Base-by-base conservation (phyloP, 768 basidiomycete genomes). In the Termitomyces titanicus region DNA sequence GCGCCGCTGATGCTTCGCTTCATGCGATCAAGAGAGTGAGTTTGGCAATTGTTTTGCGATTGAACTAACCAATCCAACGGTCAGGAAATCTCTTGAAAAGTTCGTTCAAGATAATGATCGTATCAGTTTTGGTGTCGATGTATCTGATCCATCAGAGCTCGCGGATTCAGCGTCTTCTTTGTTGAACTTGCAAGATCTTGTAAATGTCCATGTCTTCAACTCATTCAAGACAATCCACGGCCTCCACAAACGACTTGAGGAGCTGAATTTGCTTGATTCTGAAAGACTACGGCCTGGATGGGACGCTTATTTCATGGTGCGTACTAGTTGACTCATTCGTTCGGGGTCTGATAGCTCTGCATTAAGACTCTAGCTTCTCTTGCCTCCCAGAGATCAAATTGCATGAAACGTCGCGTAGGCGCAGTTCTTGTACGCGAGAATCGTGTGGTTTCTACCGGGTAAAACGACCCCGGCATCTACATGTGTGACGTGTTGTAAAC, bases 241-340 rank as follows among this genome's bases (percentile, higher is more conserved):
- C 4, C 72, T 98, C 0, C 73, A 86, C 62, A 59, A 65, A 12
- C 75, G 95, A 64, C 72, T 98, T 10, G 85, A 89, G 56, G 65
- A 72, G 2, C 61, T 96, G 38, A 76, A 95, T 66, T 69, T 98
- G 7, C 64, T 85, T 33, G 80, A 94, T 64, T 71, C 79, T 2
- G 85, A 90, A 62, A 83, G 92, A 53, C 70, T 97, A 27, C 78
- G 96, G 45, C 96, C 96, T 3, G 79, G 81, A 15, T 98, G 96
- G 96, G 96, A 98, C 67, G 84, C 86, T 0, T 98, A 98, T 70
- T 98, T 98, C 69, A 98, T 98, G 96, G 93, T 89, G 56, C 56
- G 79, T 53, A 54, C 17, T 42, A 56, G 33, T 25, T 59, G 11
- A 20, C 12, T 27, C 20, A 7, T 42, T 15, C 20, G 22, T 38